Evolutionary conservation across 1,284 basidiomycete species (phyloP), one percentile per base, ranked within the genome.

Genomic region (Caloboletus firmus): DNA sequence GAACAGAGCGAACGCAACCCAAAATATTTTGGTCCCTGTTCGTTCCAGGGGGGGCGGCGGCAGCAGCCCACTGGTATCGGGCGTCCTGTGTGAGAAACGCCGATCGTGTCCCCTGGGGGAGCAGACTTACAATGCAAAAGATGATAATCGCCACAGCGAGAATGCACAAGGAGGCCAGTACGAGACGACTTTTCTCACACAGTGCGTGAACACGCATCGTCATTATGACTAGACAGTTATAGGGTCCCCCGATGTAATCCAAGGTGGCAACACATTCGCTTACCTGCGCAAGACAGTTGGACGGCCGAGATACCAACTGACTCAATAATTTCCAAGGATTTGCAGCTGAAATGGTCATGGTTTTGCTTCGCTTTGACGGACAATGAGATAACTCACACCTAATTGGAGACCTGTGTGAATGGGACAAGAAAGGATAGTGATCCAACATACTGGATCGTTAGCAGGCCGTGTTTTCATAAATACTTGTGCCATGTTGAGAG

Each of bases 161-260:
- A 1, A 54, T 12, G 26, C 50, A 36, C 26, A 66, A 20, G 13
- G 52, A 13, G 13, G 5, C 6, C 7, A 69, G 51, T 13, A 73
- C 44, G 22, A 46, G 34, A 9, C 57, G 56, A 26, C 51, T 59
- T 31, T 61, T 63, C 13, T 60, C 45, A 40, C 67, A 73, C 11
- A 74, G 44, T 4, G 68, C 68, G 37, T 71, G 72, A 4, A 68
- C 66, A 24, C 71, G 64, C 56, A 70, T 65, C 11, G 59, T 51
- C 49, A 73, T 64, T 6, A 71, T 46, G 32, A 45, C 72, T 72
- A 45, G 32, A 22, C 0, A n/a, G 24, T 8, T 35, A 1, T 35
- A 12, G 24, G 5, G 18, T 43, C 17, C 2, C 71, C 26, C 3
- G 55, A 71, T 62, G 12, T 71, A 69, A 30, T 24, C 4, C 15